Evolutionary conservation across 495 filamentous ascomycete genomes (phyloP).

Genomic region (Pseudomonodictys pantanalensis): DNA sequence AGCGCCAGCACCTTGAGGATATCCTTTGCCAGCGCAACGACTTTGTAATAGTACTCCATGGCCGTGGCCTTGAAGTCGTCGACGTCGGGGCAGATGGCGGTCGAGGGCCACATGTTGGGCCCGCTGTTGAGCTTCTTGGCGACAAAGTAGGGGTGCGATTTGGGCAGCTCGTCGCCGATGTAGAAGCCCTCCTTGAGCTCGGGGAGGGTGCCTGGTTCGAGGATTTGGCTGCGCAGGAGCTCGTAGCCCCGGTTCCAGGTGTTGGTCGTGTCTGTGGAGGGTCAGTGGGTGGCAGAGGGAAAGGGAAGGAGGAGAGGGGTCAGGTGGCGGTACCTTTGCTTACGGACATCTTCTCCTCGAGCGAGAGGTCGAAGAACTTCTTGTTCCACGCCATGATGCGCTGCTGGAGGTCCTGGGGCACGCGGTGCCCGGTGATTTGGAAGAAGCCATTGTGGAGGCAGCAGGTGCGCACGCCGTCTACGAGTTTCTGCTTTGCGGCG

Average conservation of each 20-base stretch:
- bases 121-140: conserved; percentile 15
- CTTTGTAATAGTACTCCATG: conserved; percentile 12
- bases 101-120: conserved; percentile 33
- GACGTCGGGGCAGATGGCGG: conserved; percentile 18
- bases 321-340: conserved; percentile 38
- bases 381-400: conserved; percentile 33
- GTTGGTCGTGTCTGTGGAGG: conserved; percentile 20
- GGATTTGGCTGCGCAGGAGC: conserved; percentile 11
- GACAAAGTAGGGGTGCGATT: conserved; percentile 15
- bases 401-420: conserved; percentile 34
- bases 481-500: conserved; percentile 14
- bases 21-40: conserved; percentile 10
- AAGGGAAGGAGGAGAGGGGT: not conserved
- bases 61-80: conserved; percentile 21
- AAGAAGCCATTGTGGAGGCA: conserved; percentile 42
- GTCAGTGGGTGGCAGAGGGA: not conserved
- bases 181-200: conserved; percentile 32
- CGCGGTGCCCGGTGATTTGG: conserved; percentile 40
- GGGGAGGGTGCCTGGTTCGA: conserved; percentile 16
- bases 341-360: conserved; percentile 38
- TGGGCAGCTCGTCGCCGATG: conserved; percentile 35
- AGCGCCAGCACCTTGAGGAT: conserved; percentile 38
- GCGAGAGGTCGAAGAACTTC: conserved; percentile 40
- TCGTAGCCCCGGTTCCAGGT: conserved; percentile 25
- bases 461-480: conserved; percentile 20